A percentile compares a stretch with the other conserved stretches of the same genome.
Conservation (phyloP, 2,329 filamentous ascomycete genomes). For the Nannizziopsis barbatae region DNA sequence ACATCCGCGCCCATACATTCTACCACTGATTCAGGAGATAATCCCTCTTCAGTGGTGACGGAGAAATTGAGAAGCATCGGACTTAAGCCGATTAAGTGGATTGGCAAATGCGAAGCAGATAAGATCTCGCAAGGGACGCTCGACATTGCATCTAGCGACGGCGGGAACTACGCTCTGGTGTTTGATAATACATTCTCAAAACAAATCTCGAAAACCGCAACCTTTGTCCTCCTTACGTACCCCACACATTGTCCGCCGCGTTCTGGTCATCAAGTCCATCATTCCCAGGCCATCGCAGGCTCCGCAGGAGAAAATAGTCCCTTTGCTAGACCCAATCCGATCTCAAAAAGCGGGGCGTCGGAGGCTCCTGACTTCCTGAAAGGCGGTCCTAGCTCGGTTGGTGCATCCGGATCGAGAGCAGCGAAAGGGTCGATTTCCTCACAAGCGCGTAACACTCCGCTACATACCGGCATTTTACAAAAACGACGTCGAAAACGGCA, state of each 20-base stretch:
- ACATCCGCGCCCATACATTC: slow-evolving; percentile 20
- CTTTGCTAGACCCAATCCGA: slow-evolving; percentile 26
- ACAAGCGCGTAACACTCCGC: slow-evolving; percentile 36
- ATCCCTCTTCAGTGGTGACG: slow-evolving; percentile 56
- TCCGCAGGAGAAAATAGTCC: slow-evolving; percentile 1
- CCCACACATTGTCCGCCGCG: slow-evolving; percentile 54
- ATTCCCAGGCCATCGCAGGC: slow-evolving; percentile 41
- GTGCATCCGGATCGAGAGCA: background rate
- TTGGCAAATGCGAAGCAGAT: slow-evolving; percentile 91
- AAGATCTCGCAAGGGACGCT: slow-evolving; percentile 85
- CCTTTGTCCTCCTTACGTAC: slow-evolving; percentile 88
- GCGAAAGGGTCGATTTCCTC: slow-evolving; percentile 19
- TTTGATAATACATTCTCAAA: slow-evolving; percentile 99
- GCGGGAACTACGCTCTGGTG: slow-evolving; percentile 89
- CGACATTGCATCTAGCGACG: slow-evolving; percentile 61
- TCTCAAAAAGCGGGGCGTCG: slow-evolving; percentile 30
- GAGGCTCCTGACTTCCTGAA: slow-evolving; percentile 44
- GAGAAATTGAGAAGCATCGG: slow-evolving; percentile 54
- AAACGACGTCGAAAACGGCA: slow-evolving; percentile 89
- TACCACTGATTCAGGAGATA: slow-evolving; percentile 26
- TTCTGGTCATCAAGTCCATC: slow-evolving; percentile 39
- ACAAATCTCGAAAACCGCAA: slow-evolving; percentile 84
- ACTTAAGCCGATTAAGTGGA: slow-evolving; percentile 59
- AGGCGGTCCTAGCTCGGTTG: slow-evolving; percentile 20
- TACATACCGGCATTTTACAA: slow-evolving; percentile 73